Conservation (phyloP, 805 yeast species). For the Ogataea wickerhamii region DNA sequence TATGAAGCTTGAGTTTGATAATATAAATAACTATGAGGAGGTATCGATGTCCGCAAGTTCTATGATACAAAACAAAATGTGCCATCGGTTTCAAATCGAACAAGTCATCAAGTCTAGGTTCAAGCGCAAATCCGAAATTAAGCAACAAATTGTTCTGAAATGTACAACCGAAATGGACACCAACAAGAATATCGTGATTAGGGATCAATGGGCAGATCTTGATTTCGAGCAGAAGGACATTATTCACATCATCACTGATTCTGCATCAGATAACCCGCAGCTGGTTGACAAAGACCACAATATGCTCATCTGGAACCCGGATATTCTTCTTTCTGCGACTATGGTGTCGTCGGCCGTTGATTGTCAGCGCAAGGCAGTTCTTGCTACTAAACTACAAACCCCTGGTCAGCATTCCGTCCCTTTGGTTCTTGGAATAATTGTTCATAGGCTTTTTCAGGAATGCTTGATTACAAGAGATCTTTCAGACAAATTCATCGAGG, state of each 20-base stretch:
- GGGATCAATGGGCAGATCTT: constrained; percentile 60
- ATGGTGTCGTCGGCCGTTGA: constrained; percentile 68
- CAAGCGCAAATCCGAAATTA: constrained; percentile 28
- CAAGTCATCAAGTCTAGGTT: constrained; percentile 32
- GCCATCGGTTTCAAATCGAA: constrained; percentile 47
- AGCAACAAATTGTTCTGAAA: constrained; percentile 50
- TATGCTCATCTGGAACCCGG: constrained; percentile 81
- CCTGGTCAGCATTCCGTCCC: constrained; percentile 66
- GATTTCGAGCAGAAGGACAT: constrained; percentile 50
- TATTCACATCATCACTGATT: constrained; percentile 54
- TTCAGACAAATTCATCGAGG: constrained; percentile 36
- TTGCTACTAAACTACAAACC: constrained; percentile 51
- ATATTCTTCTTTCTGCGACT: constrained; percentile 76
- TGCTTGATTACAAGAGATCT: constrained; percentile 43
- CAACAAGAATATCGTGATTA: constrained; percentile 42
- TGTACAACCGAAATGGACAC: constrained; percentile 40
- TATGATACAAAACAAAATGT: constrained; percentile 43
- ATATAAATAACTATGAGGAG: constrained; percentile 9
- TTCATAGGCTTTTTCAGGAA: constrained; percentile 71
- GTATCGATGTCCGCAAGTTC: constrained; percentile 33
- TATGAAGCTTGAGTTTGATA: constrained; percentile 19
- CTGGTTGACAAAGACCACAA: constrained; percentile 55
- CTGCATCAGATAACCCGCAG: constrained; percentile 27
- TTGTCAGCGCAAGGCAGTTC: constrained; percentile 70
- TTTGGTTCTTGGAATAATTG: constrained; percentile 74